Conservation (phyloP, 2,329 filamentous ascomycete species). For the Colletotrichum sansevieriae region DNA sequence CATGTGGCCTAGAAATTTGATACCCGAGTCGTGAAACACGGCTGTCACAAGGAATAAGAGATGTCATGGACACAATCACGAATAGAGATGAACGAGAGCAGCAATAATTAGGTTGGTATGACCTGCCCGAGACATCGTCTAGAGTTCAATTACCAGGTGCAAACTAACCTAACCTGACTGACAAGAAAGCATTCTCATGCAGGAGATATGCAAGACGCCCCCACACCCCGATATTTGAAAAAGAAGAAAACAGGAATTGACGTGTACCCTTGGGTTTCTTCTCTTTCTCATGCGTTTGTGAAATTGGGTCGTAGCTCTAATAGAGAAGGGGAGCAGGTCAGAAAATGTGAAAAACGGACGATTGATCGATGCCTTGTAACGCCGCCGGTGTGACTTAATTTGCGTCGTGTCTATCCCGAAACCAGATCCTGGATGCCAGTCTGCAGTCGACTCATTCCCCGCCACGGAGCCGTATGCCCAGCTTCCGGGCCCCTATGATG, state of each 20-base stretch:
- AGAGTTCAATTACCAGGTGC: constrained; percentile 22
- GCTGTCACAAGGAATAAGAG: background rate
- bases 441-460: constrained; percentile 37
- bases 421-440: constrained; percentile 26
- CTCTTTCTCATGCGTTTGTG: constrained; percentile 13
- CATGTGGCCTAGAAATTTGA: background rate
- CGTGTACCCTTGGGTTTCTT: constrained; percentile 14
- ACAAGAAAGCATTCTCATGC: constrained; percentile 11
- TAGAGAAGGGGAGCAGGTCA: background rate
- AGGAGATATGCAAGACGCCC: constrained; percentile 34
- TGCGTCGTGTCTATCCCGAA: constrained; percentile 41
- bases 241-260: constrained; percentile 15
- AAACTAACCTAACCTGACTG: constrained; percentile 22
- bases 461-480: constrained; percentile 38
- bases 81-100: background rate
- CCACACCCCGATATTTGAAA: constrained; percentile 6
- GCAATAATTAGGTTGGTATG: background rate
- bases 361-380: constrained; percentile 37
- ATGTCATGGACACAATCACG: background rate
- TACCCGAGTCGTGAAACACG: constrained; percentile 11
- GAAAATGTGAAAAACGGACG: constrained; percentile 16
- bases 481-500: constrained; percentile 46
- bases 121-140: constrained; percentile 11
- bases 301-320: constrained; percentile 29
- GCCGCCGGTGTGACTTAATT: constrained; percentile 38